Evolutionary conservation across 306 rosid species (phyloP), one percentile per base, ranked within the genome.

Genomic region (Psophocarpus tetragonolobus): DNA sequence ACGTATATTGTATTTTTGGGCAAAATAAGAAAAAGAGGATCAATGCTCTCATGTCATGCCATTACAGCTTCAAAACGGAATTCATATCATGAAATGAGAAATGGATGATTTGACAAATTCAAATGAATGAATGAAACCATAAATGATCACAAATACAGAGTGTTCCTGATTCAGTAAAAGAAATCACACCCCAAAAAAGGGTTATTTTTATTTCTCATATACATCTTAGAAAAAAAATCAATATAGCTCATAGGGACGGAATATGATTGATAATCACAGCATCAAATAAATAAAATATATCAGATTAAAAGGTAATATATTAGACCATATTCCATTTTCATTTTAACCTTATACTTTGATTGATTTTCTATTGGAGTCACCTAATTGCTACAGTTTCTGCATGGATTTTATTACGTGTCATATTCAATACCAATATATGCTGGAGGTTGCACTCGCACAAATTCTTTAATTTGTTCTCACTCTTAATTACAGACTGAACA

Each of bases 11-110:
- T 78, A 78, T 69, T 84, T 81, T 78, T 84, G 73, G 76, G 69
- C 84, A 85, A 61, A 56, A 74, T 44, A 65, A 68, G 81, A 77
- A 82, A 74, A 62, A 65, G 78, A 56, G 61, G 82, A 77, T 72
- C 68, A 82, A 63, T 80, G 82, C 66, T 87, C 75, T 68, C 82
- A 75, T 78, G 78, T 77, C 92, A 85, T 73, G 75, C 68, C 80
- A 82, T 78, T 78, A 38, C 91, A 77, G 75, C 87, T 83, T 78
- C 68, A 76, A 68, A 82, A 71, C 87, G 79, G 81, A 86, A 58
- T 75, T 80, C 75, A 48, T 20, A 36, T 82, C 87, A 76, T 29
- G 32, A 68, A 81, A 61, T 75, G 80, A 68, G 68, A 70, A 83
- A 76, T 54, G 75, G 76, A 81, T 77, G 73, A 81, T 50, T 68